A percentile compares a stretch with the other conserved stretches of the same genome.
These are phyloP conservation scores for Ramaria rubella DNA, from an alignment of 768 basidiomycete species.

Conservation along the genomic window DNA sequence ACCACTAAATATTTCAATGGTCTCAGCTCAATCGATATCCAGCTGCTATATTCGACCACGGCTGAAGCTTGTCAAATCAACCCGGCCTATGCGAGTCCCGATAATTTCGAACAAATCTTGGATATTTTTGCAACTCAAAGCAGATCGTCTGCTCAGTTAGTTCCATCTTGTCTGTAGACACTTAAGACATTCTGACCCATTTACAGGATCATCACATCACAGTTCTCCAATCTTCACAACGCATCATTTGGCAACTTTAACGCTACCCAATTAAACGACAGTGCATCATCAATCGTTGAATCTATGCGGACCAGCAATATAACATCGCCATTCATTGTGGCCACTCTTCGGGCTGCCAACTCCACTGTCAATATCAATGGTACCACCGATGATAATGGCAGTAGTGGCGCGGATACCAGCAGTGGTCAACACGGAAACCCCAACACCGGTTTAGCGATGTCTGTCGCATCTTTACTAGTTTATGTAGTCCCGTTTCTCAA, in stretches of 20 bases:
- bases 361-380: constrained; percentile 37
- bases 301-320: constrained; percentile 40
- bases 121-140: constrained; percentile 73
- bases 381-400: constrained; percentile 9
- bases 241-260: constrained; percentile 52
- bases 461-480: constrained; percentile 18
- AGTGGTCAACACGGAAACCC: constrained; percentile 12
- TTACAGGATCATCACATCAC: constrained; percentile 45
- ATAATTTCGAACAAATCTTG: constrained; percentile 61
- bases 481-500: constrained; percentile 3
- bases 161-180: constrained; percentile 10
- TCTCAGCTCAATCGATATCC: neutral
- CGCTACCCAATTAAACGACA: constrained; percentile 55
- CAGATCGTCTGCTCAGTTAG: constrained; percentile 46
- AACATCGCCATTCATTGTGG: constrained; percentile 59
- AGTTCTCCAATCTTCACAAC: constrained; percentile 46
- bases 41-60: constrained; percentile 74
- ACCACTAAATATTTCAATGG: neutral
- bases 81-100: constrained; percentile 55
- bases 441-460: constrained; percentile 75
- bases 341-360: constrained; percentile 59
- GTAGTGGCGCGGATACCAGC: constrained; percentile 12
- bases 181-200: neutral
- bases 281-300: constrained; percentile 33
- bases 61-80: constrained; percentile 74